A percentile compares a stretch with the other conserved stretches of the same genome.
These are phyloP conservation scores for Brassica hybrid DNA, from an alignment of 441 rosid genomes.

Conservation along the genomic window DNA sequence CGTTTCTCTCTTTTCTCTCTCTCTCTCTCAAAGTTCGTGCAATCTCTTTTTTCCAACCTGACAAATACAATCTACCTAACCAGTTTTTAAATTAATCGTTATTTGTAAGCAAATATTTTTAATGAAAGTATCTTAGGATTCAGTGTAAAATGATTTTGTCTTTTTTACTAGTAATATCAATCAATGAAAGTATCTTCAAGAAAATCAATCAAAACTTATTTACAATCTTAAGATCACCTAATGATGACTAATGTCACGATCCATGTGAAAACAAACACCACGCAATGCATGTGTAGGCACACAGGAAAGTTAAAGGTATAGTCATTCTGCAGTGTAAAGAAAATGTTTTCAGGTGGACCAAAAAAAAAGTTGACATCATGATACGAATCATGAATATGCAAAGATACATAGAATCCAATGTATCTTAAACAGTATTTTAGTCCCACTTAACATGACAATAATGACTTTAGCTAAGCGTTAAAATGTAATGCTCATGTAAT, in stretches of 20 bases:
- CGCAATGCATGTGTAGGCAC: background rate
- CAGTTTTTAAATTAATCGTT: background rate
- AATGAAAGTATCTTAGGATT: background rate
- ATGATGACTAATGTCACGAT: background rate
- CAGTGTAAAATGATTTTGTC: background rate
- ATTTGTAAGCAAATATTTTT: background rate
- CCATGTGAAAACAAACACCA: slow-evolving; percentile 23
- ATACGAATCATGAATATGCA: slow-evolving; percentile 24
- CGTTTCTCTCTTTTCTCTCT: no score
- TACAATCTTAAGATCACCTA: background rate
- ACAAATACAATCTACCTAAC: background rate
- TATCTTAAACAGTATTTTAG: slow-evolving; percentile 3
- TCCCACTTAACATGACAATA: slow-evolving; percentile 14
- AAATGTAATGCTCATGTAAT: slow-evolving; percentile 9
- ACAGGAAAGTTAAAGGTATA: slow-evolving; percentile 26
- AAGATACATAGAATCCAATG: slow-evolving; percentile 41
- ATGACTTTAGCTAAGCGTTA: background rate
- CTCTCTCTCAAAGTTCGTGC: no score
- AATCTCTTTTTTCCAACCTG: no score
- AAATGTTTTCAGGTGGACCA: slow-evolving; percentile 37
- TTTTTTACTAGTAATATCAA: background rate
- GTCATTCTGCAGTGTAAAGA: slow-evolving; percentile 23
- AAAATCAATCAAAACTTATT: slow-evolving; percentile 3
- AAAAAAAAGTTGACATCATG: slow-evolving; percentile 33
- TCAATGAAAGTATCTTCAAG: background rate